Conservation (phyloP, 179 eudicot genomes). For the Spergularia azorica region DNA sequence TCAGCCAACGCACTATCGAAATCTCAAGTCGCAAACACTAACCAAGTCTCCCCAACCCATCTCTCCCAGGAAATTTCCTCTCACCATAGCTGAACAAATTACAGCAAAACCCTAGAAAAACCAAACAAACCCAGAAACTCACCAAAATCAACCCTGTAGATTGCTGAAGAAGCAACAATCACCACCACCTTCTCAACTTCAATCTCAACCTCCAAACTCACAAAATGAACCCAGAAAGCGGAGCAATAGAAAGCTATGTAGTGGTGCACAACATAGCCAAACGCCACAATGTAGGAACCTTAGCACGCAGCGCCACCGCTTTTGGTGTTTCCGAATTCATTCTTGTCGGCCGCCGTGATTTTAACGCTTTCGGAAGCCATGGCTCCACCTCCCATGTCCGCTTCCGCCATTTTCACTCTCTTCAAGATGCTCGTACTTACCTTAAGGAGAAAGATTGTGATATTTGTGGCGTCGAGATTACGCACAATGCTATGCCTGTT, state of each 20-base stretch:
- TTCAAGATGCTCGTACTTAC: slow-evolving; percentile 64
- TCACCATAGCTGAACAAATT: too few relatives aligned
- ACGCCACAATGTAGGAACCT: slow-evolving; percentile 92
- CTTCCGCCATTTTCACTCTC: slow-evolving; percentile 88
- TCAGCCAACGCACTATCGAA: too few relatives aligned
- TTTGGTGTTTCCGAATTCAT: slow-evolving; percentile 87
- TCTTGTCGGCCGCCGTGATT: slow-evolving; percentile 89
- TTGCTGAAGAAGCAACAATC: too few relatives aligned
- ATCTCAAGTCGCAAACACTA: too few relatives aligned
- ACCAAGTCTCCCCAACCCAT: too few relatives aligned
- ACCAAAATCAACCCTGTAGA: too few relatives aligned
- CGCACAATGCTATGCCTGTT: slow-evolving; percentile 66
- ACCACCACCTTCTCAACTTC: too few relatives aligned
- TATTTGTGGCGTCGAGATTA: slow-evolving; percentile 94
- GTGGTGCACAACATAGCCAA: slow-evolving; percentile 96
- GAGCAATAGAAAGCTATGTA: slow-evolving; percentile 65
- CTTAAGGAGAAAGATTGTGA: slow-evolving; percentile 91
- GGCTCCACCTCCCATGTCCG: slow-evolving; percentile 84
- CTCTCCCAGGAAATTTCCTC: too few relatives aligned
- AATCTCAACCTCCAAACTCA: neutral
- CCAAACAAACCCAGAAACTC: too few relatives aligned
- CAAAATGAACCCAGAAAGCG: slow-evolving; percentile 7
- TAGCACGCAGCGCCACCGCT: slow-evolving; percentile 92
- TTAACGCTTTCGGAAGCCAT: slow-evolving; percentile 96
- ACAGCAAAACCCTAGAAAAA: too few relatives aligned